Conservation (phyloP, 306 rosid species). For the Acacia acuminata region DNA sequence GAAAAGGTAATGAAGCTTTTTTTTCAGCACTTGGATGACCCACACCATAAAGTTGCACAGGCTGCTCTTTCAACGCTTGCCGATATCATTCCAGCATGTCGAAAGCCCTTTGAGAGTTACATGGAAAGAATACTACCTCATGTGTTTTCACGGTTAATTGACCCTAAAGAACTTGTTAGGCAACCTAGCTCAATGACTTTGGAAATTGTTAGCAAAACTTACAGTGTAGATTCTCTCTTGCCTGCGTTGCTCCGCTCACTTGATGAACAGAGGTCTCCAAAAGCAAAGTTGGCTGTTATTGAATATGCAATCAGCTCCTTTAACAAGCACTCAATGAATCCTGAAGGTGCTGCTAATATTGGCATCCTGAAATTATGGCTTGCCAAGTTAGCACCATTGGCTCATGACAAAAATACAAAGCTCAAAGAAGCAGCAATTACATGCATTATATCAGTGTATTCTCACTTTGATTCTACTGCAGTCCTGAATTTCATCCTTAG, state of each 20-base stretch:
- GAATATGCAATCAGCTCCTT: conserved; percentile 88
- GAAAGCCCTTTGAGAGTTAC: conserved; percentile 95
- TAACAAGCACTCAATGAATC: conserved; percentile 77
- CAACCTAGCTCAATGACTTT: conserved; percentile 87
- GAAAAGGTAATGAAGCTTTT: conserved; percentile 99
- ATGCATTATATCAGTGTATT: conserved; percentile 93
- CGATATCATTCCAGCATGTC: conserved; percentile 88
- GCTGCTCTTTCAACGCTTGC: conserved; percentile 99
- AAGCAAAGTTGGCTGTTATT: conserved; percentile 97
- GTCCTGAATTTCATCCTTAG: conserved; percentile 91
- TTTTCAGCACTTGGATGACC: conserved; percentile 99
- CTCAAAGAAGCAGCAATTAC: conserved; percentile 94
- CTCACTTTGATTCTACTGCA: conserved; percentile 82
- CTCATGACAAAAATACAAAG: conserved; percentile 86
- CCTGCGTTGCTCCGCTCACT: conserved; percentile 98
- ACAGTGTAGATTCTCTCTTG: conserved; percentile 85
- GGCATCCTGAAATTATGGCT: conserved; percentile 98
- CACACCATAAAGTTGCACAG: conserved; percentile 99
- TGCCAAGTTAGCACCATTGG: conserved; percentile 87
- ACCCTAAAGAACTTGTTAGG: conserved; percentile 95
- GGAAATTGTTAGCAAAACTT: conserved; percentile 86
- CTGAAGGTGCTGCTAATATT: conserved; percentile 86
- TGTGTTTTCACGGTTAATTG: conserved; percentile 95
- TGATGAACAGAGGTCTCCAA: conserved; percentile 98
- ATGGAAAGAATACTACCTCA: conserved; percentile 97